These are phyloP conservation scores for Cocos nucifera DNA, from an alignment of 176 grass and related monocot genomes.

Conservation along the genomic window DNA sequence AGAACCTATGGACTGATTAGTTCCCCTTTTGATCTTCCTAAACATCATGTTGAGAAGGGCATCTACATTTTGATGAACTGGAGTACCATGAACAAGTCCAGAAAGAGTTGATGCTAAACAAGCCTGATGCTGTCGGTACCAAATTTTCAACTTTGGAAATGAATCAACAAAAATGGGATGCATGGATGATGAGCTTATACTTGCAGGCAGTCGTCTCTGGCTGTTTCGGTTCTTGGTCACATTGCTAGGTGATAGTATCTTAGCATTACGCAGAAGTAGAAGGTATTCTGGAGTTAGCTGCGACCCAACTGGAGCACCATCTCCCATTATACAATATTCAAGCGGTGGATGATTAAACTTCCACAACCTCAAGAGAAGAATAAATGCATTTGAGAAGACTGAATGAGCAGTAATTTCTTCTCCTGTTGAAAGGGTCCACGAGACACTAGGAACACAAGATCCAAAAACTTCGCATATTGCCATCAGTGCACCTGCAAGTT, in stretches of 20 bases:
- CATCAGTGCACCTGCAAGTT: constrained; percentile 89
- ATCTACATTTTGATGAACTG: constrained; percentile 79
- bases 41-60: constrained; percentile 92
- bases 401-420: constrained; percentile 70
- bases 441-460: constrained; percentile 56
- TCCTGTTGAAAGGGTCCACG: constrained; percentile 50
- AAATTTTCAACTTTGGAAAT: constrained; percentile 89
- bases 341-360: constrained; percentile 97
- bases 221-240: constrained; percentile 29
- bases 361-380: constrained; percentile 93
- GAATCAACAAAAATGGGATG: constrained; percentile 86
- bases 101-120: constrained; percentile 95
- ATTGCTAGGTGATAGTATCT: constrained; percentile 28
- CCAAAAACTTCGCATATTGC: constrained; percentile 93
- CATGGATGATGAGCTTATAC: constrained; percentile 28
- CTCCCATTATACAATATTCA: constrained; percentile 87
- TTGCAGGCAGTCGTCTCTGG: constrained; percentile 23
- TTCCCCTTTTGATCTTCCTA: constrained; percentile 64
- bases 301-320: constrained; percentile 89
- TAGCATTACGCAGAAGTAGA: constrained; percentile 65
- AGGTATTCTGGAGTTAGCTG: constrained; percentile 96
- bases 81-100: constrained; percentile 73
- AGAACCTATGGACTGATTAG: constrained; percentile 41
- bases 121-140: constrained; percentile 94
- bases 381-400: constrained; percentile 95